Percentiles rank a stretch among this genome's conserved stretches.
Conservation (phyloP, 2,329 filamentous ascomycete species). For the Fusarium nematophilum region DNA sequence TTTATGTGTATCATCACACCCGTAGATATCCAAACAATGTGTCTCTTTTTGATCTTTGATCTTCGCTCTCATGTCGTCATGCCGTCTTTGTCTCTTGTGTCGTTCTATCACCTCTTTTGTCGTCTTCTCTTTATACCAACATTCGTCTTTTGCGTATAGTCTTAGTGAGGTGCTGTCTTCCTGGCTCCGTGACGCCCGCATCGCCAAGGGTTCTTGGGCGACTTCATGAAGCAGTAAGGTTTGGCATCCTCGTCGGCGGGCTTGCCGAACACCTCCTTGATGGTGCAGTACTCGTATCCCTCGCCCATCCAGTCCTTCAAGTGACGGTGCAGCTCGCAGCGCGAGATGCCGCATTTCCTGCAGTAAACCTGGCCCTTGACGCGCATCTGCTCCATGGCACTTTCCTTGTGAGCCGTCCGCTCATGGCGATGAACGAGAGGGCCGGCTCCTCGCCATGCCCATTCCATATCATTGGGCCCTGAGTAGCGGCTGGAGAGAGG, state of each 20-base stretch:
- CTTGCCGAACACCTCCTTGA: slow-evolving; percentile 67
- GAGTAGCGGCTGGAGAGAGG: slow-evolving; percentile 66
- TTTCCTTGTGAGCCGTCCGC: slow-evolving; percentile 24
- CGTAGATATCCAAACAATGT: slow-evolving; percentile 1
- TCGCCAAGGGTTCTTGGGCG: slow-evolving; percentile 66
- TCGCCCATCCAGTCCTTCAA: slow-evolving; percentile 69
- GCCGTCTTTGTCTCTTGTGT: slow-evolving; percentile 3
- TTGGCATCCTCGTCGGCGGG: slow-evolving; percentile 59
- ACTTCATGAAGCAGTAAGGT: slow-evolving; percentile 68
- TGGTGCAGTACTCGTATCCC: slow-evolving; percentile 68
- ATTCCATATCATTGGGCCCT: slow-evolving; percentile 72
- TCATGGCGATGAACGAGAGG: slow-evolving; percentile 51
- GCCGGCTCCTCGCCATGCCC: slow-evolving; percentile 70
- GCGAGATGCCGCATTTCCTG: slow-evolving; percentile 69
- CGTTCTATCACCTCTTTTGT: slow-evolving; percentile 16
- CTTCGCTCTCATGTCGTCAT: slow-evolving; percentile 27
- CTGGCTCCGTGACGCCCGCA: slow-evolving; percentile 66
- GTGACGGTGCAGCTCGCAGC: slow-evolving; percentile 73
- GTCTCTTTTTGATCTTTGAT: not conserved
- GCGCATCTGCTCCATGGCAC: slow-evolving; percentile 59
- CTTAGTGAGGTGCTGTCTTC: slow-evolving; percentile 27
- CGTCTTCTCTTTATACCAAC: slow-evolving; percentile 9
- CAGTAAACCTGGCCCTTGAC: slow-evolving; percentile 71
- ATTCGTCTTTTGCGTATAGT: slow-evolving; percentile 8
- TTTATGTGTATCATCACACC: not conserved